Percentiles rank a stretch among this genome's conserved stretches.
These are phyloP conservation scores for Oryza meridionalis DNA, from an alignment of 176 grass and related monocot species.

Conservation along the genomic window DNA sequence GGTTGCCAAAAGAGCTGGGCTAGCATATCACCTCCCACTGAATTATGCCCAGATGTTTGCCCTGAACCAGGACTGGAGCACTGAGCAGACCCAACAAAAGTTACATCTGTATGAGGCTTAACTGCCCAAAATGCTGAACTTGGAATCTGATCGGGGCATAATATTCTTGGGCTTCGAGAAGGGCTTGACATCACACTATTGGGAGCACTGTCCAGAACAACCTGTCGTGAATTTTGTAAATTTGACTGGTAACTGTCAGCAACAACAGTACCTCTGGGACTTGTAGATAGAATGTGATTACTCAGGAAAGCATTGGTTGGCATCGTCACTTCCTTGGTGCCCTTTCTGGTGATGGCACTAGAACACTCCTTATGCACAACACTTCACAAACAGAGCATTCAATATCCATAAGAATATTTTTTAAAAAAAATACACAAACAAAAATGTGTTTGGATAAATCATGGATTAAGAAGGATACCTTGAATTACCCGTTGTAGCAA, in stretches of 20 bases:
- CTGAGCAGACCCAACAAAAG: slow-evolving; percentile 95
- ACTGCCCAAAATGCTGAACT: slow-evolving; percentile 84
- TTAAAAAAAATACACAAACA: slow-evolving; percentile 30
- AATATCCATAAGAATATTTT: slow-evolving; percentile 30
- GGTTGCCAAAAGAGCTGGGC: slow-evolving; percentile 90
- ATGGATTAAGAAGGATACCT: slow-evolving; percentile 56
- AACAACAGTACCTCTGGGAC: slow-evolving; percentile 49
- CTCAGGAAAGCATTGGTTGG: slow-evolving; percentile 49
- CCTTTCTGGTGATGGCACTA: slow-evolving; percentile 52
- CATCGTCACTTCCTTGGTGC: slow-evolving; percentile 56
- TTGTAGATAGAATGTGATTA: slow-evolving; percentile 67
- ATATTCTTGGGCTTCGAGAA: slow-evolving; percentile 79
- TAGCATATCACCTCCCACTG: slow-evolving; percentile 94
- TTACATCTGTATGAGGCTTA: slow-evolving; percentile 70
- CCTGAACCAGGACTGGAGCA: slow-evolving; percentile 98
- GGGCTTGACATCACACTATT: slow-evolving; percentile 97
- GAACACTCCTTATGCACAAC: slow-evolving; percentile 57
- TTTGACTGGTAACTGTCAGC: slow-evolving; percentile 62
- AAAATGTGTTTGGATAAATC: slow-evolving; percentile 16
- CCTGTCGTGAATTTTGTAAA: slow-evolving; percentile 62
- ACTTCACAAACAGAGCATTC: slow-evolving; percentile 57
- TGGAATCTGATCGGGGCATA: slow-evolving; percentile 90
- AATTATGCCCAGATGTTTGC: slow-evolving; percentile 98
- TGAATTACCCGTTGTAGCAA: slow-evolving; percentile 52
- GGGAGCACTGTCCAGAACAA: slow-evolving; percentile 76